Base-by-base conservation (phyloP, 2,329 filamentous ascomycete species). In the Dactylonectria macrodidyma region DNA sequence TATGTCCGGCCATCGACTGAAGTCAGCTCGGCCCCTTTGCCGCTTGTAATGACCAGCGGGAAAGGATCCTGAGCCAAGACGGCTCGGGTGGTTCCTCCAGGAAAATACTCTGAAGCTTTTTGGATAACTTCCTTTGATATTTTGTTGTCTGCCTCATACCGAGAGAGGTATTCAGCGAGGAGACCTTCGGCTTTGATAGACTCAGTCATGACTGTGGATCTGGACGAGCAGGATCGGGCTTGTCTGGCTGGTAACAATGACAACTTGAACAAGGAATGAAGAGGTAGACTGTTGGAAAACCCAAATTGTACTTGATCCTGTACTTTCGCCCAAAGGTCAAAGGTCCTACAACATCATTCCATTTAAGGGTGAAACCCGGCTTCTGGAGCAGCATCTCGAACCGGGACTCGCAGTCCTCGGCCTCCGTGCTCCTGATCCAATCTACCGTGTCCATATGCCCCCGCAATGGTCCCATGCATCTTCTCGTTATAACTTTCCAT, bases 71-170 rank as follows among this genome's bases (percentile, higher is more conserved):
- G 76, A 70, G 78, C 72, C 51, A 83, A 75, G 9, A 79, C 72
- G 0, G 77, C 78, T 59, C 81, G 76, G 7, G 81, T 82, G 69
- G 81, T 83, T 56, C 81, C 81, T n/a, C 80, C 81, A 1, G 81
- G 81, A n/a, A 66, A 11, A 26, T 51, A 14, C 16, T 56, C 5
- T 5, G 58, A 34, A 11, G 44, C 58, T n/a, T 38, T 36, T 47
- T 47, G 36, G 36, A 46, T 30, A 2, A 26, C 19, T 8, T 59
- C 26, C 30, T 46, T 33, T 22, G 56, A 59, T 16, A 10, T 30
- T n/a, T 36, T 36, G 22, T 59, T 59, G 22, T 47, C 36, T 22
- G 36, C 36, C 22, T 54, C 50, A 33, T 54, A 54, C 24, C 50
- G 50, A 33, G 50, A 54, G 11, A 54, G 50, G 26, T 54, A 54